Evolutionary conservation across 2,329 filamentous ascomycete genomes (phyloP), one percentile per base, ranked within the genome.

Genomic region (Diplodia mutila): DNA sequence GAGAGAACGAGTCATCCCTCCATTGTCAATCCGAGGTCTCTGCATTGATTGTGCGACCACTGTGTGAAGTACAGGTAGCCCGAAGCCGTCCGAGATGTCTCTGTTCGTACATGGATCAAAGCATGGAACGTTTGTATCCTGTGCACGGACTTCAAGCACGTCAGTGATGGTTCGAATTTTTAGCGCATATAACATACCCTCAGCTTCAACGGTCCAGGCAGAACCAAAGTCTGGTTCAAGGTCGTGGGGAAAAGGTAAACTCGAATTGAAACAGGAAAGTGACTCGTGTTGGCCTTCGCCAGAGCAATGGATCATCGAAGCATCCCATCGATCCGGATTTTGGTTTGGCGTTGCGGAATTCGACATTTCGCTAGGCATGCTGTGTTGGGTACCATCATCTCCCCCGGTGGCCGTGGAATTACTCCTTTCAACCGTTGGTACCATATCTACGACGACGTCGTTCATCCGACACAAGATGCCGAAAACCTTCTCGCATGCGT

Each of bases 401-500:
- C 4, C 29, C 29, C 29, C 4, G 29, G 29, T 32, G 29, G 29
- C 27, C 7, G 27, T 3, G 16, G 27, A 34, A 14, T 16, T 21
- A 6, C 52, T 34, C 27, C 34, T 27, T 9, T 34, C 16, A 32
- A 25, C 29, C 18, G 52, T 54, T 54, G 52, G 18, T 8, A 39
- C 5, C 25, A 16, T 8, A 16, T n/a, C 29, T 14, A 14, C 46
- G 16, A 61, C 32, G 21, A 61, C 8, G 37, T 27, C 29, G 16
- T 63, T 27, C 18, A 67, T 67, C 42, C 46, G 46, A n/a, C 23
- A 9, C 42, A 67, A 53, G 52, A 67, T 63, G 18, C n/a, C n/a
- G 21, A 48, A 61, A 25, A 67, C 39, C 29, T 67, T 29, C 11
- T 49, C 34, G 12, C 49, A 21, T 14, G 46, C 42, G 21, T 37